Evolutionary conservation across 306 rosid species (phyloP).

Genomic region (Adenanthera pavonina): DNA sequence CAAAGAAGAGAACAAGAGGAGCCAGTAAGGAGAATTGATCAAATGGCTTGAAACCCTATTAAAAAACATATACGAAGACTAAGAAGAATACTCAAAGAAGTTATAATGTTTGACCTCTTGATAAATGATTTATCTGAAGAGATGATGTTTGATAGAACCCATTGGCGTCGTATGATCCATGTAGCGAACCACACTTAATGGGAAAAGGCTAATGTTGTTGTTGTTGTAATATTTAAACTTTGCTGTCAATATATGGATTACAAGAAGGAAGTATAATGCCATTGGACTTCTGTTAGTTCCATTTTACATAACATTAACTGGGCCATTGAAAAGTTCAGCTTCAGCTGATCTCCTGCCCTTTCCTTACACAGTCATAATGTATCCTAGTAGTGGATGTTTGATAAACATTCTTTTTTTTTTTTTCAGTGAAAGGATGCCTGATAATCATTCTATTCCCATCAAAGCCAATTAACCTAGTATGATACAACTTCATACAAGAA

Average conservation of each 20-base stretch:
- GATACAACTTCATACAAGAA: not conserved
- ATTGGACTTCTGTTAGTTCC: not conserved
- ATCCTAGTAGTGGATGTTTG: not conserved
- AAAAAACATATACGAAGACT: no score
- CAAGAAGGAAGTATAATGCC: not conserved
- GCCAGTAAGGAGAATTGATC: no score
- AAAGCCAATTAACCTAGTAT: not conserved
- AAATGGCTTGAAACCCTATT: no score
- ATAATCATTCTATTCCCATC: not conserved
- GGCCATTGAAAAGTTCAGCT: not conserved
- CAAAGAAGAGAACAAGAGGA: no score
- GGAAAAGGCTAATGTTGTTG: no score
- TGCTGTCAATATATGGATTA: not conserved
- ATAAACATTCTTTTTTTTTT: not conserved
- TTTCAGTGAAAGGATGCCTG: not conserved
- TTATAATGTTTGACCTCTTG: no score
- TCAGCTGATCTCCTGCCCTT: not conserved
- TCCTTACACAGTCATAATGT: not conserved
- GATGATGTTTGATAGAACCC: no score
- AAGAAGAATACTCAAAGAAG: no score
- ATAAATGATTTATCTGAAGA: no score
- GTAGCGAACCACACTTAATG: no score
- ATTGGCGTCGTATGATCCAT: no score
- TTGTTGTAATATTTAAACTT: not conserved
- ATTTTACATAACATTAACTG: not conserved